Base-by-base conservation (phyloP, 2,329 filamentous ascomycete genomes). In the Penicillium sp. region DNA sequence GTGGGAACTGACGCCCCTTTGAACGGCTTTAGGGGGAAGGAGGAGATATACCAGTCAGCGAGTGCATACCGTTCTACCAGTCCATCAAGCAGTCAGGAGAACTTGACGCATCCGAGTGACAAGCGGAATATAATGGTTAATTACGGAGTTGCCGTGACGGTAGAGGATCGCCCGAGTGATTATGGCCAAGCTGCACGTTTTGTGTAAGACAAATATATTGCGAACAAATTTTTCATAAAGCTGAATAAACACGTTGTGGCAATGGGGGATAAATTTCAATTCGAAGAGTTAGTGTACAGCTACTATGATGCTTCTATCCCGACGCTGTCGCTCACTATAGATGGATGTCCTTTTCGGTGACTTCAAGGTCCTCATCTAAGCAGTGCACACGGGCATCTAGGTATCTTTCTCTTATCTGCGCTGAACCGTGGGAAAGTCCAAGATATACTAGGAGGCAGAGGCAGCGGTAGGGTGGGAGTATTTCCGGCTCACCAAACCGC, bases 131-230 rank as follows among this genome's bases (percentile, higher is more conserved):
- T 62, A n/a, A 42, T 60, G 57, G 60, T 62, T 6, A 60, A 59
- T 19, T 59, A 62, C 43, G 49, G 60, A 13, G 54, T 62, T 46
- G 58, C 57, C 4, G 52, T 60, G 9, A 60, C 52, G 29, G 48
- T 62, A 13, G 58, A 62, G n/a, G 52, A 77, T 71, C 17, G 73
- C 64, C 40, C 31, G 3, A 46, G 40, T 42, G 56, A 50, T 35
- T 58, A 46, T 47, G 27, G 17, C 23, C 51, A 27, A 9, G 23
- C 25, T 25, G 17, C 17, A 29, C 42, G 10, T 19, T 29, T 46
- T 13, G 25, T 27, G 5, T 46, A 19, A n/a, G 4, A n/a, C 15
- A 19, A 43, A 17, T 42, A 1, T 12, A 27, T 43, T n/a, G 12
- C 3, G 4, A 27, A 12, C 6, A 4, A 27, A 27, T 2, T 7